phyloP scores from a whole-genome alignment of 140 eudicot species.

The Flaveria floridana region DNA sequence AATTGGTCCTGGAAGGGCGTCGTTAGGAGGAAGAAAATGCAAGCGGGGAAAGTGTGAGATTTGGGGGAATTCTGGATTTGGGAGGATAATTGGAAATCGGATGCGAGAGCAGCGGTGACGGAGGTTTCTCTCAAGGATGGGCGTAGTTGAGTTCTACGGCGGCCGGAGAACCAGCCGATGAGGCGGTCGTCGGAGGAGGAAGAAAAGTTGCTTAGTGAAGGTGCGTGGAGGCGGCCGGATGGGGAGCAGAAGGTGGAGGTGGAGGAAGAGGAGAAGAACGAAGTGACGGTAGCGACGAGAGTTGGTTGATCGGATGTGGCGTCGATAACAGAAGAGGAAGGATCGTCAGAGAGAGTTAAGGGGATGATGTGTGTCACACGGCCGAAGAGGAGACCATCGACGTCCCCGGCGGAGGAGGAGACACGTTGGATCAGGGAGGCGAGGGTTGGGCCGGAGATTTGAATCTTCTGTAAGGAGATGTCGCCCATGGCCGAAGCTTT shows the following conservation, averaged over 20 bases:
- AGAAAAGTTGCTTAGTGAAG: slow-evolving; percentile 33
- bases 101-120: slow-evolving; percentile 46
- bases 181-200: slow-evolving; percentile 42
- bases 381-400: slow-evolving; percentile 89
- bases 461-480: slow-evolving; percentile 54
- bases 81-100: slow-evolving; percentile 35
- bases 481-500: slow-evolving; percentile 53
- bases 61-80: slow-evolving; percentile 38
- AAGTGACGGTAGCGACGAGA: slow-evolving; percentile 48
- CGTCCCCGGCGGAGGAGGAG: slow-evolving; percentile 67
- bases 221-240: slow-evolving; percentile 44
- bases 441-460: slow-evolving; percentile 78
- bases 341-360: slow-evolving; percentile 59
- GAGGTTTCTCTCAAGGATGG: slow-evolving; percentile 68
- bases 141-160: slow-evolving; percentile 72
- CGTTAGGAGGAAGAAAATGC: slow-evolving; percentile 64
- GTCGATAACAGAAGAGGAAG: slow-evolving; percentile 24
- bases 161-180: slow-evolving; percentile 83
- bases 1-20: slow-evolving; percentile 76
- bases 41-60: slow-evolving; percentile 38
- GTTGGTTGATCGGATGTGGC: slow-evolving; percentile 31
- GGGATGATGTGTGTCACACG: slow-evolving; percentile 46
- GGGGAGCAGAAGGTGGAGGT: slow-evolving; percentile 44
- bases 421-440: slow-evolving; percentile 80
- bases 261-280: slow-evolving; percentile 53